phyloP scores from a whole-genome alignment of 164 flowering plant genomes.

The grape (Vitis vinifera) region ASM3070453v1 NC_081822.1:34192001-34192500 shows the following conservation, averaged over 20 bases:
- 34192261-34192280: constrained; percentile 42
- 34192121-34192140: constrained; percentile 79
- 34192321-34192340: constrained; percentile 32
- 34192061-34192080: background rate
- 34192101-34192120: constrained; percentile 63
- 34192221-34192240: too few relatives aligned
- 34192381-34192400: constrained; percentile 2
- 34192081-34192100: constrained; percentile 74
- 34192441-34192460: too few relatives aligned
- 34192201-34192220: background rate
- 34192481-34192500: too few relatives aligned
- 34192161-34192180: constrained; percentile 83
- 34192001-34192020: constrained; percentile 49
- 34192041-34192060: background rate
- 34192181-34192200: constrained; percentile 76
- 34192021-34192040: too few relatives aligned
- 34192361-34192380: too few relatives aligned
- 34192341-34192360: background rate
- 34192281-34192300: constrained; percentile 50
- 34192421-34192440: too few relatives aligned
- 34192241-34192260: background rate
- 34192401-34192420: too few relatives aligned
- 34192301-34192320: constrained; percentile 66
- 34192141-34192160: constrained; percentile 86
- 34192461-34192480: too few relatives aligned